These are phyloP conservation scores for Rubroboletus pulcherrimus DNA, from an alignment of 768 basidiomycete species.

Conservation along the genomic window DNA sequence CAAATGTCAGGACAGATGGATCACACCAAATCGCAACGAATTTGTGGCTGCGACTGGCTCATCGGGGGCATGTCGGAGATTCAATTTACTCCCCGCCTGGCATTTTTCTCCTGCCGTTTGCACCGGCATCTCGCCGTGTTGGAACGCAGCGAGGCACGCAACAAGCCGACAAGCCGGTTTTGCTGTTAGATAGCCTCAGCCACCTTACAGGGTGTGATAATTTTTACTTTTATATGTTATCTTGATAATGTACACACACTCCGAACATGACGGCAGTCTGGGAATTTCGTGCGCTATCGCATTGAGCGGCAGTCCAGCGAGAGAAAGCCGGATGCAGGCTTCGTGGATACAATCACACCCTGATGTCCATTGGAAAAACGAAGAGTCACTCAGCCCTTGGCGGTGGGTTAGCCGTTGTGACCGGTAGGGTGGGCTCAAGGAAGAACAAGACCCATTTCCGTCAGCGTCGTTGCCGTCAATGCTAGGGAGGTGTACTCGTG, in stretches of 20 bases:
- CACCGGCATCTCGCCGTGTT: too few relatives aligned
- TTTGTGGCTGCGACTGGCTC: neutral
- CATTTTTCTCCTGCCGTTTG: too few relatives aligned
- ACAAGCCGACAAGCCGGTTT: too few relatives aligned
- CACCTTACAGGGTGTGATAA: too few relatives aligned
- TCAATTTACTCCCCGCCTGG: too few relatives aligned
- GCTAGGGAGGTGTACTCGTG: slow-evolving; percentile 10
- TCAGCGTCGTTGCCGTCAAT: neutral
- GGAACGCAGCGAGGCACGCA: too few relatives aligned
- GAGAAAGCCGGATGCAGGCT: neutral
- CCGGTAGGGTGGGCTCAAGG: neutral
- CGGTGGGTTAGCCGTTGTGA: neutral
- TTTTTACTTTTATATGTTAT: too few relatives aligned
- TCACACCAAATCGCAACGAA: neutral
- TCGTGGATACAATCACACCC: neutral
- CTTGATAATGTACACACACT: too few relatives aligned
- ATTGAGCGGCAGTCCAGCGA: neutral
- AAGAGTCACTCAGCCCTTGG: neutral
- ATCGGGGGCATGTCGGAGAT: too few relatives aligned
- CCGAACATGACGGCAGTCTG: neutral
- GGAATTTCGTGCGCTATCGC: neutral
- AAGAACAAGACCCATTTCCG: neutral
- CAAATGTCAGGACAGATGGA: neutral
- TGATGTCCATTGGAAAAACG: slow-evolving; percentile 12
- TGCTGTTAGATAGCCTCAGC: too few relatives aligned